phyloP scores from a whole-genome alignment of 441 rosid genomes.

The Macaranga tanarius region DNA sequence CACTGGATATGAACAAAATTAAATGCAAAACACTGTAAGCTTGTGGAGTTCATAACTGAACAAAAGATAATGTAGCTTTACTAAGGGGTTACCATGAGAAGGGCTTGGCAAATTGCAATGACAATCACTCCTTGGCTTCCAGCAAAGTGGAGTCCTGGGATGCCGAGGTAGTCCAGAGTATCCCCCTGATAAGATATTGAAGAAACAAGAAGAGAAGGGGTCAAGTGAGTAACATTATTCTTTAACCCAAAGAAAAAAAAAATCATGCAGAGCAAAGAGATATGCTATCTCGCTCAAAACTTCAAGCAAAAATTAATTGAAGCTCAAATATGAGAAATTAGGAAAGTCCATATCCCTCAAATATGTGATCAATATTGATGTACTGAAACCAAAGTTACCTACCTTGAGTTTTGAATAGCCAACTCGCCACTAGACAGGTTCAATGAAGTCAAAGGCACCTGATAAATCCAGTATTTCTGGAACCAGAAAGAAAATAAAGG shows the following conservation, averaged over 20 bases:
- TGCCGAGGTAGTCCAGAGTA: constrained; percentile 87
- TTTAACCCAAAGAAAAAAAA: not conserved
- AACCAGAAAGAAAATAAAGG: constrained; percentile 37
- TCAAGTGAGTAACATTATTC: not conserved
- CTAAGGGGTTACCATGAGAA: constrained; percentile 66
- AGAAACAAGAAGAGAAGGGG: constrained; percentile 1
- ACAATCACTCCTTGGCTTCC: constrained; percentile 91
- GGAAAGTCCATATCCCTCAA: not conserved
- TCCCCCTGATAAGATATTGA: constrained; percentile 56
- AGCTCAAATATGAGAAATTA: not conserved
- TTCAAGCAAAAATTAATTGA: not conserved
- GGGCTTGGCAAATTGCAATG: constrained; percentile 86
- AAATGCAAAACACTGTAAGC: not conserved
- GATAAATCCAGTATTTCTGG: constrained; percentile 70
- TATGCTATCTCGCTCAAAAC: not conserved
- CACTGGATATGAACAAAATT: not conserved
- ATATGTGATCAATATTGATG: constrained; percentile 1
- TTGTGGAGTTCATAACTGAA: too few relatives aligned
- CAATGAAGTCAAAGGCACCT: constrained; percentile 70
- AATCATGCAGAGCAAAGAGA: not conserved
- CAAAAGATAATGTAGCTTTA: not conserved
- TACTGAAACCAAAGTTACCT: constrained; percentile 6
- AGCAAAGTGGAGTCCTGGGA: constrained; percentile 89
- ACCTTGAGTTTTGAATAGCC: constrained; percentile 94
- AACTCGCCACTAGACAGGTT: constrained; percentile 95